A percentile compares a stretch with the other conserved stretches of the same genome.
Evolutionary conservation across 768 basidiomycete species (phyloP).

Genomic region (Mrakia blollopis): DNA sequence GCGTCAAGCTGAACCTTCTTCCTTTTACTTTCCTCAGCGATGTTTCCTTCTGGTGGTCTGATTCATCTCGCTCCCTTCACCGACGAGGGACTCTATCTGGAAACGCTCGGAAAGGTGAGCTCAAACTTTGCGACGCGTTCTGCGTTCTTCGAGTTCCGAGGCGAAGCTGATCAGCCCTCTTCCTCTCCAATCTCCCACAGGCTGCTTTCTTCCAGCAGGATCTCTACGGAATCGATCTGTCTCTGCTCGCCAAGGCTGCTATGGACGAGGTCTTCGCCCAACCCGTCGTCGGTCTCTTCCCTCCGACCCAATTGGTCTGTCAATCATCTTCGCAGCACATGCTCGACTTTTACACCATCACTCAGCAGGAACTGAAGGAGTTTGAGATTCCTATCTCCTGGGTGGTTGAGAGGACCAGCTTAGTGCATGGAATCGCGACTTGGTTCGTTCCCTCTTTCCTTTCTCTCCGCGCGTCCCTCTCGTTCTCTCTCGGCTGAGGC

Average conservation of each 20-base stretch:
- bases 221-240: conserved; percentile 31
- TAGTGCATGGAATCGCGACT: conserved; percentile 16
- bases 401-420: conserved; percentile 28
- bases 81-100: conserved; percentile 29
- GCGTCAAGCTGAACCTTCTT: neutral
- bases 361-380: conserved; percentile 18
- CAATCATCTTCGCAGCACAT: conserved; percentile 8
- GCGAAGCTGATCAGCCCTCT: neutral
- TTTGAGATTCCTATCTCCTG: conserved; percentile 30
- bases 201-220: conserved; percentile 27
- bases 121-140: neutral
- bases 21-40: neutral
- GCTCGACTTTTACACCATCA: conserved; percentile 29
- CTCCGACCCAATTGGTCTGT: conserved; percentile 22
- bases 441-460: neutral
- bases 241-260: conserved; percentile 12
- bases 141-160: neutral
- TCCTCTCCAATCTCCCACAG: neutral
- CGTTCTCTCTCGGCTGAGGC: neutral
- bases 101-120: conserved; percentile 29
- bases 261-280: conserved; percentile 26
- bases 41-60: conserved; percentile 27
- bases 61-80: conserved; percentile 33
- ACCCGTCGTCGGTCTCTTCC: conserved; percentile 32
- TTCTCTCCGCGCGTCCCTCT: neutral